Evolutionary conservation across 306 rosid species (phyloP).

Genomic region (Trifolium subterraneum): DNA sequence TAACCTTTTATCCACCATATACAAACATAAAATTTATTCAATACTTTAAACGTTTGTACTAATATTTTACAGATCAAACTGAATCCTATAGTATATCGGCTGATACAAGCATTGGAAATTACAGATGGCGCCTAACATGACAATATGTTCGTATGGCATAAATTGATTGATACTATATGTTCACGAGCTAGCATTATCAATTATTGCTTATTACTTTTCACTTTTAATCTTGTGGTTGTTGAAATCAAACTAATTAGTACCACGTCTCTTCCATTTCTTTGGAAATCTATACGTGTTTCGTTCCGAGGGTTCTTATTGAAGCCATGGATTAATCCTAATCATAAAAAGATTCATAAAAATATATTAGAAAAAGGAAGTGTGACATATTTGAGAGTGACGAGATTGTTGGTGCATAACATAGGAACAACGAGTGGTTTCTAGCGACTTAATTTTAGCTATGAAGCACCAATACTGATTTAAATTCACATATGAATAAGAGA

Average conservation of each 20-base stretch:
- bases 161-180: neutral
- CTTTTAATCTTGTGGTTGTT: neutral
- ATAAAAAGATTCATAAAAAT: neutral
- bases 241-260: neutral
- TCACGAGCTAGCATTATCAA: neutral
- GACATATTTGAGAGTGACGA: too few relatives aligned
- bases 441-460: too few relatives aligned
- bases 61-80: too few relatives aligned
- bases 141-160: neutral
- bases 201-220: conserved; percentile 1
- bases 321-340: neutral
- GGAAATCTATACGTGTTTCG: conserved; percentile 1
- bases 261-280: neutral
- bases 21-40: too few relatives aligned
- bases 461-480: too few relatives aligned
- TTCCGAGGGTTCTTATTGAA: neutral
- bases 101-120: neutral
- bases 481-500: too few relatives aligned
- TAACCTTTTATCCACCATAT: too few relatives aligned
- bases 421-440: too few relatives aligned
- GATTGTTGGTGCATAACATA: too few relatives aligned
- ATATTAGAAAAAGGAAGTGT: too few relatives aligned
- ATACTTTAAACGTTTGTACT: too few relatives aligned
- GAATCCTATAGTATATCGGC: too few relatives aligned
- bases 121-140: neutral